Base-by-base conservation (phyloP, 192 early-diverging fungal species). In the Allomyces javanicus region DNA sequence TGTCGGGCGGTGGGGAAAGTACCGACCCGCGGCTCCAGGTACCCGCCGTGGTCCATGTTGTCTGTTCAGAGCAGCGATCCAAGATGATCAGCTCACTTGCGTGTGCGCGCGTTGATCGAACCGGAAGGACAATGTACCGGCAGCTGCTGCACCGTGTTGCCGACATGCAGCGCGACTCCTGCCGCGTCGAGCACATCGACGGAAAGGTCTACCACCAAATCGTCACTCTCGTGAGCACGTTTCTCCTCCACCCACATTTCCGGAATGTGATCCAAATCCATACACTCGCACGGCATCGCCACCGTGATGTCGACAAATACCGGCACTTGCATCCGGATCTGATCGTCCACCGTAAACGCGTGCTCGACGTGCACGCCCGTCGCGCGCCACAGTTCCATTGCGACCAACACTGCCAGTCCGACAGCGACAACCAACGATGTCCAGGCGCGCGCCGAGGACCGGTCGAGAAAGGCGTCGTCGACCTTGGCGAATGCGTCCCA, bases 401-500 rank as follows among this genome's bases (percentile, higher is more conserved):
- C 26, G 26, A 82, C 79, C 44, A 96, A 76, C 45, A 87, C 75
- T 40, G 79, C 72, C 25, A 96, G 83, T n/a, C 81, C 71, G 61
- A 81, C 65, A 1, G 82, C 69, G 24, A 94, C 82, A 1, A 89
- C 44, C 2, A 93, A 44, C 0, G 91, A 91, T 64, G 90, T 65
- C 24, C 92, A 63, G 24, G 87, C 88, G 62, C 93, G 92, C 0
- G 85, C 77, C 6, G 82, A 76, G 27, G 87, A 88, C 27, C 82
- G 74, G 62, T 83, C 73, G 65, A 89, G 86, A 67, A 89, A 86
- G 55, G 86, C 84, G 25, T 74, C 71, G 67, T 96, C 92, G 61
- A 94, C 84, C 73, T 96, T 96, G 21, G 86, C 87, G 67, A 96
- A 96, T 11, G 87, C 93, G 78, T 96, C 92, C 44, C 88, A 77